A percentile compares a stretch with the other conserved stretches of the same genome.
These are phyloP conservation scores for Suaeda aralocaspica DNA, from an alignment of 148 eudicot species.

Conservation along the genomic window DNA sequence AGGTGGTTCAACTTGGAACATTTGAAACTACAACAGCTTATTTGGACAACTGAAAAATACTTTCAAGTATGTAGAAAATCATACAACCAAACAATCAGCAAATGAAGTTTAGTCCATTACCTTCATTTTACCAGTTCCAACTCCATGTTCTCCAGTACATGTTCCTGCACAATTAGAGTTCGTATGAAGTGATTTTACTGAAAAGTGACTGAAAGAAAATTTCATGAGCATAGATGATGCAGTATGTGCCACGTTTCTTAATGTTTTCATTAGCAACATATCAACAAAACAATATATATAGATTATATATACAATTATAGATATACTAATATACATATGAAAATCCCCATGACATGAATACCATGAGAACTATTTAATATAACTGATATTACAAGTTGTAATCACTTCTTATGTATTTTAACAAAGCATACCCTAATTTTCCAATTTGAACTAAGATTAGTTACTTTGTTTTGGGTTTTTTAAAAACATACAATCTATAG, in stretches of 20 bases:
- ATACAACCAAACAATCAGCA: not conserved
- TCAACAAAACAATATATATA: too few species aligned
- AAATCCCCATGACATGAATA: too few species aligned
- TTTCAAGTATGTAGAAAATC: not conserved
- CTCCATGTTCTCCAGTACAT: constrained; percentile 98
- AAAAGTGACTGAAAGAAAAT: not conserved
- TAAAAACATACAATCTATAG: too few species aligned
- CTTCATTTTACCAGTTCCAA: constrained; percentile 98
- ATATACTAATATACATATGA: too few species aligned
- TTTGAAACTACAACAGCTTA: not conserved
- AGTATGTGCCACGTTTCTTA: not conserved
- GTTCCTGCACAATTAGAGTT: constrained; percentile 48
- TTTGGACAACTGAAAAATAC: not conserved
- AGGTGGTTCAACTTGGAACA: not conserved
- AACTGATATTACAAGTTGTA: too few species aligned
- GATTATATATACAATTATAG: too few species aligned
- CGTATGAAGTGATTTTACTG: not conserved
- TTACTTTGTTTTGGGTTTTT: too few species aligned
- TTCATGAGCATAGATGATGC: not conserved
- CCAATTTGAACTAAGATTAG: too few species aligned
- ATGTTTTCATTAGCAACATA: too few species aligned
- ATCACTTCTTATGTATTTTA: too few species aligned
- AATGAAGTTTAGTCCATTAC: constrained; percentile 27
- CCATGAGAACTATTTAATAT: too few species aligned
- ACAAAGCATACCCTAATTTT: too few species aligned